Conservation (phyloP, 768 basidiomycete genomes). For the Boletus rubescentipes region DNA sequence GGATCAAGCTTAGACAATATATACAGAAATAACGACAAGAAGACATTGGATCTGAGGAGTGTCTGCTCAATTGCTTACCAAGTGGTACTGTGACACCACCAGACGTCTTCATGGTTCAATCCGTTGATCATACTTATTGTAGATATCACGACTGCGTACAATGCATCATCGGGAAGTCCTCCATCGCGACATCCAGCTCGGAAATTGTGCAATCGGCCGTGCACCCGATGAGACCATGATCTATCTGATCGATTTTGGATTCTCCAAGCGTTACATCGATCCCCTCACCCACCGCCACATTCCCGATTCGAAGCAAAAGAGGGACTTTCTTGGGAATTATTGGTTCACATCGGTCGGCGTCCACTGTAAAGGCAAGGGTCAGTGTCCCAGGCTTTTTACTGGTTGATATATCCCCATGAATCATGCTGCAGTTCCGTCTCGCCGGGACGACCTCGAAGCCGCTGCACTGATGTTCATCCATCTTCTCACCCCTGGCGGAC, state of each 20-base stretch:
- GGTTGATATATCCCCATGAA: conserved; percentile 22
- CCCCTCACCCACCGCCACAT: conserved; percentile 65
- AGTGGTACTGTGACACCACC: conserved; percentile 48
- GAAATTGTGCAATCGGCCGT: conserved; percentile 69
- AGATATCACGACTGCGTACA: conserved; percentile 72
- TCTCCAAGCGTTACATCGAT: conserved; percentile 78
- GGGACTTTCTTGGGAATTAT: conserved; percentile 82
- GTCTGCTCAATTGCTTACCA: conserved; percentile 77
- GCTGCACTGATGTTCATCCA: conserved; percentile 79
- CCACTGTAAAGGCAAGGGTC: conserved; percentile 75
- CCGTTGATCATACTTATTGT: conserved; percentile 11
- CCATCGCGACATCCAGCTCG: conserved; percentile 78
- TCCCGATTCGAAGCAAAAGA: conserved; percentile 61
- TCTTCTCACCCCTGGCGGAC: conserved; percentile 70
- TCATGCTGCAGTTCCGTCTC: conserved; percentile 59
- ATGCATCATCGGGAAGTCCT: conserved; percentile 76
- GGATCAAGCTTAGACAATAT: conserved; percentile 68
- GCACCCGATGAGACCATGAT: conserved; percentile 56
- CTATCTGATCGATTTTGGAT: conserved; percentile 87
- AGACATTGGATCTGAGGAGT: conserved; percentile 64
- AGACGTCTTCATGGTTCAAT: not conserved
- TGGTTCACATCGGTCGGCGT: conserved; percentile 82
- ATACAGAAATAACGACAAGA: conserved; percentile 53
- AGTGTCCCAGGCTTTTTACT: conserved; percentile 17
- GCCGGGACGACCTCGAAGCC: conserved; percentile 79